phyloP scores from a whole-genome alignment of 352 stramenopile species.

The Phytophthora citricola region DNA sequence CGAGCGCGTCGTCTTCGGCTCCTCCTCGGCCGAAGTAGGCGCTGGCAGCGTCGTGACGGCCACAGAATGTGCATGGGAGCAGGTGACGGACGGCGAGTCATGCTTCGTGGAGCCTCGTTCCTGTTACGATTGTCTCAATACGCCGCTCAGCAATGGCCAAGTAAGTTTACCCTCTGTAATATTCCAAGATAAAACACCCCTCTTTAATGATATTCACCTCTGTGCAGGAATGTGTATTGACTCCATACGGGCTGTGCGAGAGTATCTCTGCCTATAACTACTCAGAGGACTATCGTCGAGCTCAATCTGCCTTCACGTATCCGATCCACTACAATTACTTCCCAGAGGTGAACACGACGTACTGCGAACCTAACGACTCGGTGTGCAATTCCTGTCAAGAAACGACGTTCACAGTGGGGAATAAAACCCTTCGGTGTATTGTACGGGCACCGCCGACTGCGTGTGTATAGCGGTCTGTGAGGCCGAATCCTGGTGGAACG shows the following conservation, averaged over 20 bases:
- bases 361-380: conserved; percentile 52
- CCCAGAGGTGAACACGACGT: conserved; percentile 54
- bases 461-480: conserved; percentile 69
- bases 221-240: conserved; percentile 54
- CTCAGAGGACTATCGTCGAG: conserved; percentile 57
- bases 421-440: conserved; percentile 64
- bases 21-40: conserved; percentile 2
- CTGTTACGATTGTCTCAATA: conserved; percentile 71
- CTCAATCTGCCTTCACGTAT: conserved; percentile 36
- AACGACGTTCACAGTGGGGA: conserved; percentile 42
- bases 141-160: conserved; percentile 35
- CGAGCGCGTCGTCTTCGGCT: conserved; percentile 11
- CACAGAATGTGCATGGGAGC: conserved; percentile 58
- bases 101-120: conserved; percentile 59
- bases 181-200: background rate
- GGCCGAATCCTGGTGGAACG: conserved; percentile 47
- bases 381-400: conserved; percentile 45
- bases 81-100: conserved; percentile 30
- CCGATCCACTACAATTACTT: conserved; percentile 75
- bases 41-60: conserved; percentile 10
- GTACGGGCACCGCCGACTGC: conserved; percentile 42
- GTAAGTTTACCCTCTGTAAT: conserved; percentile 27
- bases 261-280: conserved; percentile 52
- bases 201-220: conserved; percentile 1
- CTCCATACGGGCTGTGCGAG: conserved; percentile 50